These are phyloP conservation scores for Cenchrus fungigraminus DNA, from an alignment of 176 grass and related monocot genomes.

Conservation along the genomic window DNA sequence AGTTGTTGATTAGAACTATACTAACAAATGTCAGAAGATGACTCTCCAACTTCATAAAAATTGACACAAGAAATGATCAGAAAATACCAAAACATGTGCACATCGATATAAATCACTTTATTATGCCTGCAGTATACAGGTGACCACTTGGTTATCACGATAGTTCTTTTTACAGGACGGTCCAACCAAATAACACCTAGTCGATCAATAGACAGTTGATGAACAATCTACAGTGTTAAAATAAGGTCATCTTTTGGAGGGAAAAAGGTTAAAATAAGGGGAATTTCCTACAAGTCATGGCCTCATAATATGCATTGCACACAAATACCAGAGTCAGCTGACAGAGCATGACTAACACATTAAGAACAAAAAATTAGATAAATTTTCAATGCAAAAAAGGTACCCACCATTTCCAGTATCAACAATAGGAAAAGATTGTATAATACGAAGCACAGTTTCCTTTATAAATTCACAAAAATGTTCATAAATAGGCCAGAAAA, in stretches of 20 bases:
- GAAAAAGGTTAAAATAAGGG: background rate
- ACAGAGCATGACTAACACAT: background rate
- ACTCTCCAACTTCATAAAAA: conserved; percentile 9
- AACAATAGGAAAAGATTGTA: background rate
- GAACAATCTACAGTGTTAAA: conserved; percentile 17
- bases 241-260: background rate
- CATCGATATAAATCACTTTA: conserved; percentile 12
- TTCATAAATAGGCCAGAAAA: conserved; percentile 23
- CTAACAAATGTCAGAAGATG: background rate
- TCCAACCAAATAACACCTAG: conserved; percentile 20
- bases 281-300: conserved; percentile 7
- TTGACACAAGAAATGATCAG: background rate
- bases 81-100: conserved; percentile 7
- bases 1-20: conserved; percentile 20
- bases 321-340: background rate
- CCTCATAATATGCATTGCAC: conserved; percentile 10
- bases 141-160: background rate
- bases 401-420: background rate
- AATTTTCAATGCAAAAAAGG: background rate
- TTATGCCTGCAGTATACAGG: conserved; percentile 24
- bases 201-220: background rate
- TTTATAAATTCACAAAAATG: background rate
- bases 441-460: conserved; percentile 5
- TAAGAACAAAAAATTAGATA: background rate
- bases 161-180: background rate